A percentile compares a stretch with the other conserved stretches of the same genome.
Conservation (phyloP, 805 yeast genomes). For the Candida boleticola region DNA sequence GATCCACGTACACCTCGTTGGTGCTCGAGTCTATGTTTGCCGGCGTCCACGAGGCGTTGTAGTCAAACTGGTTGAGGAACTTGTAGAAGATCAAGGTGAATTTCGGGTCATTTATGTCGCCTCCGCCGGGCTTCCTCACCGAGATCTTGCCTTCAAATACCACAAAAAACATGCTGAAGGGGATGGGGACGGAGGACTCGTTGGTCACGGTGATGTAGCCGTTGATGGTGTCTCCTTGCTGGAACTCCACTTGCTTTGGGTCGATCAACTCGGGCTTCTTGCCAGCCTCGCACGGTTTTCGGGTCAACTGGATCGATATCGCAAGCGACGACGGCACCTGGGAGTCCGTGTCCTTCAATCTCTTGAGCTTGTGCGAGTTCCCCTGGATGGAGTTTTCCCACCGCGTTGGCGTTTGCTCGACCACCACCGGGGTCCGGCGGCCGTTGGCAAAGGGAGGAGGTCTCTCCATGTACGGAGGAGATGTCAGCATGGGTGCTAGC, state of each 20-base stretch:
- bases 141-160: slow-evolving; percentile 26
- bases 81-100: slow-evolving; percentile 23
- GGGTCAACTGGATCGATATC: slow-evolving; percentile 19
- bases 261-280: slow-evolving; percentile 15
- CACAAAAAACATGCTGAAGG: slow-evolving; percentile 28
- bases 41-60: slow-evolving; percentile 30
- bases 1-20: slow-evolving; percentile 14
- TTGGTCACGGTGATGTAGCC: slow-evolving; percentile 24
- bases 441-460: slow-evolving; percentile 5
- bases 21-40: slow-evolving; percentile 13
- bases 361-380: slow-evolving; percentile 24
- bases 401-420: slow-evolving; percentile 11
- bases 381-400: slow-evolving; percentile 30
- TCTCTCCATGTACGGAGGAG: background rate
- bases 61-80: slow-evolving; percentile 31
- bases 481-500: background rate
- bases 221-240: slow-evolving; percentile 26
- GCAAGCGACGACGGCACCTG: slow-evolving; percentile 7
- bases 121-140: slow-evolving; percentile 16
- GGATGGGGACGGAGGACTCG: slow-evolving; percentile 14
- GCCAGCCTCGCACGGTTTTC: slow-evolving; percentile 15
- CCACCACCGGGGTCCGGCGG: background rate
- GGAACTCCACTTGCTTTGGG: slow-evolving; percentile 18
- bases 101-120: slow-evolving; percentile 14
- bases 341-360: slow-evolving; percentile 10